Conservation (phyloP, 768 basidiomycete genomes). For the Rhodosporidiobolus sp. region DNA sequence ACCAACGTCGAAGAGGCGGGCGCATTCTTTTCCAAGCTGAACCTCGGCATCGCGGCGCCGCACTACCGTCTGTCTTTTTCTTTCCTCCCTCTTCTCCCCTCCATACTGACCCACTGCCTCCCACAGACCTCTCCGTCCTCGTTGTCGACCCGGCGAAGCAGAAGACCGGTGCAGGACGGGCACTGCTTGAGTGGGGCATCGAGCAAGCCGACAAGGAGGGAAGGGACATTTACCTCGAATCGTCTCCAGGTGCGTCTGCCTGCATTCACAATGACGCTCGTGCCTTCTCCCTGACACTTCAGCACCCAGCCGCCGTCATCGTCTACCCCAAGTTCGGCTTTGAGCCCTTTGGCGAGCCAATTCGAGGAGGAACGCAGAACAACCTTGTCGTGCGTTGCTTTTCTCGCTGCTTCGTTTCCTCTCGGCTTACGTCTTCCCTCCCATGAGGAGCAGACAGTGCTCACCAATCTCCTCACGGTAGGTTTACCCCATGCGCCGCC, state of each 20-base stretch:
- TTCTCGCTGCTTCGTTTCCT: too few relatives aligned
- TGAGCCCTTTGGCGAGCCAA: background rate
- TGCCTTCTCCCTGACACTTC: background rate
- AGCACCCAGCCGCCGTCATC: background rate
- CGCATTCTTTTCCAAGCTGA: background rate
- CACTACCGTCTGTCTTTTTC: background rate
- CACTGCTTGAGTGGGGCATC: background rate
- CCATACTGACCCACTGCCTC: background rate
- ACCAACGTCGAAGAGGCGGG: background rate
- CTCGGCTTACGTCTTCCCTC: too few relatives aligned
- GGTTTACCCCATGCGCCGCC: too few relatives aligned
- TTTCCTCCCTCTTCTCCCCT: background rate
- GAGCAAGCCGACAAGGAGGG: background rate
- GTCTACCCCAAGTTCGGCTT: background rate
- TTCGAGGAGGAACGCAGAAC: background rate
- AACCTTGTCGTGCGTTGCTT: background rate
- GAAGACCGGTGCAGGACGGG: background rate
- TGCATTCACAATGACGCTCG: too few relatives aligned
- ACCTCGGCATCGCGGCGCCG: background rate
- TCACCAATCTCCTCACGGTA: too few relatives aligned
- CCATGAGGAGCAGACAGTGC: too few relatives aligned
- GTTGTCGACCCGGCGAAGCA: background rate
- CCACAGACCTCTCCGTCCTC: constrained; percentile 1
- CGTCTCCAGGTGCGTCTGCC: background rate
- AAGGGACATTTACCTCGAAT: background rate